Conservation (phyloP, 2,329 filamentous ascomycete species). For the Venturiaceae sp. region DNA sequence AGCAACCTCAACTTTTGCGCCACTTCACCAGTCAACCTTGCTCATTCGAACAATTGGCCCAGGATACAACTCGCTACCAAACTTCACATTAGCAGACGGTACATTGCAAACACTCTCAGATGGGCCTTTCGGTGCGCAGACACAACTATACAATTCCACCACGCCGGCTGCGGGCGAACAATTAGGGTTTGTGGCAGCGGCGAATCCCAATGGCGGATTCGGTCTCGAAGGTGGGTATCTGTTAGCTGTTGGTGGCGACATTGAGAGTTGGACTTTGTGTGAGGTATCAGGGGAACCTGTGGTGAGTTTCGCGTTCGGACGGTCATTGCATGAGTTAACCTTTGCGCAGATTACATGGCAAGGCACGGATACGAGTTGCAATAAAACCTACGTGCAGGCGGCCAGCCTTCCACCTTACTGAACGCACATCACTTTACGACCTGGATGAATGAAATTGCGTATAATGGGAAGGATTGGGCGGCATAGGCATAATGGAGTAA, state of each 20-base stretch:
- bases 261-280: slow-evolving; percentile 29
- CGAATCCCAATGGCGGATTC: slow-evolving; percentile 22
- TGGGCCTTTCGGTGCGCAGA: slow-evolving; percentile 18
- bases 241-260: slow-evolving; percentile 24
- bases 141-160: slow-evolving; percentile 23
- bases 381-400: slow-evolving; percentile 27
- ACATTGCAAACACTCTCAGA: slow-evolving; percentile 21
- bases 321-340: background rate
- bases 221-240: slow-evolving; percentile 25
- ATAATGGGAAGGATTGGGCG: no score
- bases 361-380: slow-evolving; percentile 23
- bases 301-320: slow-evolving; percentile 16
- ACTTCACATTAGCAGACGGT: slow-evolving; percentile 25
- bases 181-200: slow-evolving; percentile 22
- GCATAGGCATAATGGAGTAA: no score
- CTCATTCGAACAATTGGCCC: slow-evolving; percentile 26
- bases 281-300: slow-evolving; percentile 20
- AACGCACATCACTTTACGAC: background rate
- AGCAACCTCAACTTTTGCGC: slow-evolving; percentile 14
- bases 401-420: slow-evolving; percentile 27
- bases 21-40: slow-evolving; percentile 22
- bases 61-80: slow-evolving; percentile 28
- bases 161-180: slow-evolving; percentile 16
- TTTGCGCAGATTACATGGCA: slow-evolving; percentile 24
- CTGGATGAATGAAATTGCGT: background rate